Evolutionary conservation across 2,329 filamentous ascomycete genomes (phyloP).

Genomic region (Phyllosticta capitalensis): DNA sequence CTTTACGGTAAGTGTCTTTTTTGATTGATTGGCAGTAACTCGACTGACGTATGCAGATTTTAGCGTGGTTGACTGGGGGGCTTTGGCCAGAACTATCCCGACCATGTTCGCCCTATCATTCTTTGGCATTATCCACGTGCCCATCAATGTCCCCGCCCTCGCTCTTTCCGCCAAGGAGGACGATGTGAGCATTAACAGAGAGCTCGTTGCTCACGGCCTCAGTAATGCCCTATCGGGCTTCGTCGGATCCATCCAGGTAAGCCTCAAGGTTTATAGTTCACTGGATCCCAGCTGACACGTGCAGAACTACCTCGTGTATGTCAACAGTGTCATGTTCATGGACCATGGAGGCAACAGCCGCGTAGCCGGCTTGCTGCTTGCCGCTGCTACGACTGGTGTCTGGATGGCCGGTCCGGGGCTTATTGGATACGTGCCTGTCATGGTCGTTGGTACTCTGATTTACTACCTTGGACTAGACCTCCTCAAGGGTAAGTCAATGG

Average conservation of each 20-base stretch:
- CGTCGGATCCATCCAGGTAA: slow-evolving; percentile 68
- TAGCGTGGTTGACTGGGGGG: slow-evolving; percentile 69
- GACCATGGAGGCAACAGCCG: slow-evolving; percentile 81
- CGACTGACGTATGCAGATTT: slow-evolving; percentile 50
- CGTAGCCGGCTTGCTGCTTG: slow-evolving; percentile 76
- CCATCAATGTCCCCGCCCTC: slow-evolving; percentile 92
- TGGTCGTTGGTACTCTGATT: slow-evolving; percentile 92
- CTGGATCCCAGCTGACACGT: slow-evolving; percentile 16
- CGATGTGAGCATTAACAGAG: slow-evolving; percentile 80
- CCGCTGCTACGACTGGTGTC: slow-evolving; percentile 66
- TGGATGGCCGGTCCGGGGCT: slow-evolving; percentile 78
- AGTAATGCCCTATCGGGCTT: slow-evolving; percentile 87
- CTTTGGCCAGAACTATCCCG: slow-evolving; percentile 73
- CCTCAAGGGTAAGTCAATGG: slow-evolving; percentile 38
- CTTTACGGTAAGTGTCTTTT: slow-evolving; percentile 62
- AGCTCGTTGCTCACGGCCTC: slow-evolving; percentile 83
- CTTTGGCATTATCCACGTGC: slow-evolving; percentile 93
- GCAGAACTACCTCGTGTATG: slow-evolving; percentile 94
- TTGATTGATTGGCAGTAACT: slow-evolving; percentile 2
- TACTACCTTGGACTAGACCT: slow-evolving; percentile 92
- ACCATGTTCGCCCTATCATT: slow-evolving; percentile 97
- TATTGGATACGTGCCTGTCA: slow-evolving; percentile 90
- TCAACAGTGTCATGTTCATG: slow-evolving; percentile 96
- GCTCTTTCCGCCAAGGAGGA: slow-evolving; percentile 88
- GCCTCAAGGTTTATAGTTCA: not conserved